phyloP scores from a whole-genome alignment of 306 rosid species.

The Pyrus betulifolia region DNA sequence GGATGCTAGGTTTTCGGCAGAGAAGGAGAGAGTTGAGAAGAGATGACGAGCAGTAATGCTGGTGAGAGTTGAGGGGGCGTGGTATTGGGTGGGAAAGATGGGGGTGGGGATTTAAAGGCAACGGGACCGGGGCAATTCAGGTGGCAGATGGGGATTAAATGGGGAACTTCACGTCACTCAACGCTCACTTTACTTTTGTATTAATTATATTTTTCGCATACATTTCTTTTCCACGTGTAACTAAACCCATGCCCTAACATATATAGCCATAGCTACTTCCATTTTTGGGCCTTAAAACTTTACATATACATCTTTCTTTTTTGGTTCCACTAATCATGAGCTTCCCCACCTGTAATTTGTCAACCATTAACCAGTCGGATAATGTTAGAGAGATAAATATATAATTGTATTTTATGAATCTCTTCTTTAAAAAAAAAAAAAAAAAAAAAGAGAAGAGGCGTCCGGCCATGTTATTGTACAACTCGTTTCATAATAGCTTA shows the following conservation, averaged over 20 bases:
- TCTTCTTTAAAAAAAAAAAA: no score
- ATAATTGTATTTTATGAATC: no score
- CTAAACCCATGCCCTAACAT: conserved; percentile 12
- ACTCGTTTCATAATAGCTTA: no score
- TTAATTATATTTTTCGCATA: conserved; percentile 33
- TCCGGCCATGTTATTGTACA: no score
- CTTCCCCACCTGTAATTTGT: neutral
- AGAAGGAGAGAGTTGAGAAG: neutral
- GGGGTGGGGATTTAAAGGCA: conserved; percentile 52
- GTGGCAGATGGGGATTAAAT: conserved; percentile 79
- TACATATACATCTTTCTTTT: neutral
- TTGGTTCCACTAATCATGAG: neutral
- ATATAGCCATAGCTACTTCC: no score
- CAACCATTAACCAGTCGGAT: neutral
- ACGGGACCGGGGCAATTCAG: conserved; percentile 45
- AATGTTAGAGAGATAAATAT: no score
- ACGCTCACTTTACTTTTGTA: conserved; percentile 65
- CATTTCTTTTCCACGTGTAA: conserved; percentile 20
- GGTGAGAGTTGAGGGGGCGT: no score
- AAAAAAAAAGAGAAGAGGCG: no score
- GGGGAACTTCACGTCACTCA: conserved; percentile 72
- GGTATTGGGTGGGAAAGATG: conserved; percentile 17
- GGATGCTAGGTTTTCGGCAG: neutral
- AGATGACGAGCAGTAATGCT: no score
- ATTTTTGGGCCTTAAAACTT: neutral